A percentile compares a stretch with the other conserved stretches of the same genome.
phyloP scores from a whole-genome alignment of 805 yeast genomes.

The Cyberlindnera amylophila region DNA sequence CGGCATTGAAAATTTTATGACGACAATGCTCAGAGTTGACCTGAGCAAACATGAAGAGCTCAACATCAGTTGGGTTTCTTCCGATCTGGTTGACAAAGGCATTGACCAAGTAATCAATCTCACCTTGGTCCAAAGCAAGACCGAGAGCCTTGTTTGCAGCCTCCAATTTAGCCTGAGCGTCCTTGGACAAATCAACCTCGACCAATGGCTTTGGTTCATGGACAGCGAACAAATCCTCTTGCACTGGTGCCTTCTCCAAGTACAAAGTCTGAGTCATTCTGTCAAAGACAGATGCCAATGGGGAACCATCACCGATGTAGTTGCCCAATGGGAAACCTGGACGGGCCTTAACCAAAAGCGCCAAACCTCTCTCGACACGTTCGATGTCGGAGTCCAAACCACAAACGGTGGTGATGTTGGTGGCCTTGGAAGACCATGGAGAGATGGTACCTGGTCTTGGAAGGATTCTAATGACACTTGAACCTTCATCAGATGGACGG shows the following conservation, averaged over 20 bases:
- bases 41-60: slow-evolving; percentile 98
- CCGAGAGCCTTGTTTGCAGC: slow-evolving; percentile 83
- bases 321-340: slow-evolving; percentile 66
- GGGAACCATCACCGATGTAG: slow-evolving; percentile 48
- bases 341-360: slow-evolving; percentile 66
- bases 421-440: slow-evolving; percentile 99
- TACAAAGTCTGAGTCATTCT: slow-evolving; percentile 87
- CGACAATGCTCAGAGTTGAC: slow-evolving; percentile 99
- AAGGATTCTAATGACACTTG: slow-evolving; percentile 66
- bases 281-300: slow-evolving; percentile 75
- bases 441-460: slow-evolving; percentile 97
- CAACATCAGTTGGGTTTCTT: slow-evolving; percentile 96
- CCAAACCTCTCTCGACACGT: slow-evolving; percentile 88
- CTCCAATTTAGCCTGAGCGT: slow-evolving; percentile 52
- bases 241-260: slow-evolving; percentile 56
- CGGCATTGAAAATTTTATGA: slow-evolving; percentile 97
- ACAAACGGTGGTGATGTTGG: slow-evolving; percentile 87
- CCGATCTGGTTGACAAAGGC: slow-evolving; percentile 75
- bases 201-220: slow-evolving; percentile 83
- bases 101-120: slow-evolving; percentile 78
- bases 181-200: slow-evolving; percentile 57
- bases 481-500: slow-evolving; percentile 36
- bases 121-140: slow-evolving; percentile 91
- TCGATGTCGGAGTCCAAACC: slow-evolving; percentile 69
- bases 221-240: slow-evolving; percentile 69